A percentile compares a stretch with the other conserved stretches of the same genome.
These are phyloP conservation scores for Chaetomium globosum DNA, from an alignment of 2,329 filamentous ascomycete genomes.

Conservation along the genomic window DNA sequence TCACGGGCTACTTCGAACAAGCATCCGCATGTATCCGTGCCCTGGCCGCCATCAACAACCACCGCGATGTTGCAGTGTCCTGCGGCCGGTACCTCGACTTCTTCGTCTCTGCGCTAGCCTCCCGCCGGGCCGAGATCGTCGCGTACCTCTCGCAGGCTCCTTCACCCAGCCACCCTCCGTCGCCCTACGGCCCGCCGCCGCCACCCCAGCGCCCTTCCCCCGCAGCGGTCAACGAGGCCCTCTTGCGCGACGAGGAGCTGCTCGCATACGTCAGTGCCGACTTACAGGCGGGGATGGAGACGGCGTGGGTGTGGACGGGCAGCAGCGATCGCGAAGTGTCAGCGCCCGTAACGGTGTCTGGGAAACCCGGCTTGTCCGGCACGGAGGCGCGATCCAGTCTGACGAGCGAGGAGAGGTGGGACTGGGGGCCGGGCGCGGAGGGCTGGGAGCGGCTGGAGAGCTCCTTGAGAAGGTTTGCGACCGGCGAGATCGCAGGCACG, in stretches of 20 bases:
- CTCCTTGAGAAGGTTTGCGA: conserved; percentile 58
- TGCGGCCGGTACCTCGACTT: conserved; percentile 83
- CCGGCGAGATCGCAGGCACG: conserved; percentile 30
- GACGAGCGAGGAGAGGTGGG: conserved; percentile 59
- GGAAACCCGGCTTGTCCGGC: conserved; percentile 45
- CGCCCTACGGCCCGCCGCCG: conserved; percentile 31
- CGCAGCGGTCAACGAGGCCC: conserved; percentile 40
- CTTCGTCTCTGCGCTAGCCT: conserved; percentile 70
- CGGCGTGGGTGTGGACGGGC: conserved; percentile 80
- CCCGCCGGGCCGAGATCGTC: conserved; percentile 53
- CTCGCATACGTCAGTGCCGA: conserved; percentile 85
- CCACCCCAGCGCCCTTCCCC: conserved; percentile 34
- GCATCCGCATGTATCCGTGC: conserved; percentile 74
- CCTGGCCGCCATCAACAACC: conserved; percentile 69
- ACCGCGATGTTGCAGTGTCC: conserved; percentile 70
- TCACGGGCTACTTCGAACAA: conserved; percentile 71
- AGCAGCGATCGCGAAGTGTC: conserved; percentile 55
- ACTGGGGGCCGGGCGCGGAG: conserved; percentile 64
- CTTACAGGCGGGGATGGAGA: conserved; percentile 75
- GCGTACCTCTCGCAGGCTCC: conserved; percentile 43
- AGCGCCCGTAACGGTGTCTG: conserved; percentile 34
- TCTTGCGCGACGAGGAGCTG: conserved; percentile 77
- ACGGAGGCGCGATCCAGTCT: conserved; percentile 55
- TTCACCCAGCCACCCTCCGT: conserved; percentile 39
- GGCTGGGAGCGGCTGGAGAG: conserved; percentile 78